Evolutionary conservation across 805 yeast species (phyloP).

Genomic region (Wickerhamiella nectarea): DNA sequence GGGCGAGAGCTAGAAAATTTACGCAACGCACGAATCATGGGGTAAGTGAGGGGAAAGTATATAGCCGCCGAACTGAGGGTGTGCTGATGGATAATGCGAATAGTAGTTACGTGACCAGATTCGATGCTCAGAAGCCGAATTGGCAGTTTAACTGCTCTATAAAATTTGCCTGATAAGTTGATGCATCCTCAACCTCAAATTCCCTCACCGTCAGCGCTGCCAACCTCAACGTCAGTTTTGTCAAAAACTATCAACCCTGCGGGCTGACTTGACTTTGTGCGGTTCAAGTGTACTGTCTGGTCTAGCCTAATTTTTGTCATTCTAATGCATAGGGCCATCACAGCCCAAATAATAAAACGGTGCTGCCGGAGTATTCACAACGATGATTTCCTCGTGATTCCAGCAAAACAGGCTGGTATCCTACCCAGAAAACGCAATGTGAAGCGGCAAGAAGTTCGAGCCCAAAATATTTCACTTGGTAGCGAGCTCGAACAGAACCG

Average conservation of each 20-base stretch:
- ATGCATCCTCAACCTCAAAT: too few relatives aligned
- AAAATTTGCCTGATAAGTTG: too few relatives aligned
- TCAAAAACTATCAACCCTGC: too few relatives aligned
- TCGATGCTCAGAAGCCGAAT: too few relatives aligned
- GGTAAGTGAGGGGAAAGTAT: neutral
- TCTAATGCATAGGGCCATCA: neutral
- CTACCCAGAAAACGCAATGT: constrained; percentile 1
- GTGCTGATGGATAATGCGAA: neutral
- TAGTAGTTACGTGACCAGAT: too few relatives aligned
- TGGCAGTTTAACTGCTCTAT: too few relatives aligned
- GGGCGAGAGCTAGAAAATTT: constrained; percentile 2
- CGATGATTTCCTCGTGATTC: constrained; percentile 4
- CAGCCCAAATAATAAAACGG: neutral
- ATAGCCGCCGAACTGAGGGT: neutral
- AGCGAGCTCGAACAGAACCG: neutral
- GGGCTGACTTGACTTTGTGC: too few relatives aligned
- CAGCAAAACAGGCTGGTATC: neutral
- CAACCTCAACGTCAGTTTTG: too few relatives aligned
- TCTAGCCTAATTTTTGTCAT: neutral
- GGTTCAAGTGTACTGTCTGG: neutral
- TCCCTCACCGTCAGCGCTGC: too few relatives aligned
- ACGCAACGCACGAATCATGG: constrained; percentile 2
- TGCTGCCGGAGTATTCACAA: neutral
- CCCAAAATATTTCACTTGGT: neutral
- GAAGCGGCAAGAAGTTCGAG: neutral